Evolutionary conservation across 352 stramenopile species (phyloP).

Genomic region (Pythium periplocum): DNA sequence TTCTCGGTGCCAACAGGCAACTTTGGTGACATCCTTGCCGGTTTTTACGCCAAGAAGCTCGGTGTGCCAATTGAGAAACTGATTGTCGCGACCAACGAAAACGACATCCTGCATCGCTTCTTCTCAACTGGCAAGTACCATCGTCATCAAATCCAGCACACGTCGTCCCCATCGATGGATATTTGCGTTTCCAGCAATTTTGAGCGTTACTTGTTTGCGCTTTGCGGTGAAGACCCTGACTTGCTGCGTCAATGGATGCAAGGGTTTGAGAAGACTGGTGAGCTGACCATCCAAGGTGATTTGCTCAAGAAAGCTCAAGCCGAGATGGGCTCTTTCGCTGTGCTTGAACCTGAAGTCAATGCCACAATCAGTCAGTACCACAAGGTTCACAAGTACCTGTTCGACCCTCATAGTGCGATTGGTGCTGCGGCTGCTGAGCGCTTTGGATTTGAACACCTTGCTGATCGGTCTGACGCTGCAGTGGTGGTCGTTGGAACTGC

Average conservation of each 20-base stretch:
- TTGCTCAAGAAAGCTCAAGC: slow-evolving; percentile 85
- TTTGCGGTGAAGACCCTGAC: slow-evolving; percentile 91
- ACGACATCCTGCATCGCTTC: slow-evolving; percentile 98
- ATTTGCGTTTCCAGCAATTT: slow-evolving; percentile 99
- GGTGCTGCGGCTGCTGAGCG: slow-evolving; percentile 89
- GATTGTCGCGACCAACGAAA: slow-evolving; percentile 99
- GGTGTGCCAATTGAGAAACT: slow-evolving; percentile 95
- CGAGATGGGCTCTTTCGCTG: slow-evolving; percentile 92
- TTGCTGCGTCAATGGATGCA: slow-evolving; percentile 92
- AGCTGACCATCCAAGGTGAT: slow-evolving; percentile 91
- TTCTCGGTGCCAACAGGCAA: slow-evolving; percentile 99
- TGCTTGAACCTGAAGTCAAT: slow-evolving; percentile 85
- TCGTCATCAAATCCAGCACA: slow-evolving; percentile 88
- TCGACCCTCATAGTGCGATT: slow-evolving; percentile 97
- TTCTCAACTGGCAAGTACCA: slow-evolving; percentile 97
- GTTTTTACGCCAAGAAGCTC: slow-evolving; percentile 94
- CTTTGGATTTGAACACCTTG: slow-evolving; percentile 58
- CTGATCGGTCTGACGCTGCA: slow-evolving; percentile 43
- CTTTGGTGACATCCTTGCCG: slow-evolving; percentile 98
- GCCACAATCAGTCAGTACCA: slow-evolving; percentile 91
- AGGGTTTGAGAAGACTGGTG: slow-evolving; percentile 91
- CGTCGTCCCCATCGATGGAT: slow-evolving; percentile 97
- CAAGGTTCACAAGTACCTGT: slow-evolving; percentile 91
- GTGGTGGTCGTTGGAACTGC: slow-evolving; percentile 96
- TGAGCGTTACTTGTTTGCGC: slow-evolving; percentile 97